phyloP scores from a whole-genome alignment of 164 flowering plant species.

The Magnolia kwangsiensis region DNA sequence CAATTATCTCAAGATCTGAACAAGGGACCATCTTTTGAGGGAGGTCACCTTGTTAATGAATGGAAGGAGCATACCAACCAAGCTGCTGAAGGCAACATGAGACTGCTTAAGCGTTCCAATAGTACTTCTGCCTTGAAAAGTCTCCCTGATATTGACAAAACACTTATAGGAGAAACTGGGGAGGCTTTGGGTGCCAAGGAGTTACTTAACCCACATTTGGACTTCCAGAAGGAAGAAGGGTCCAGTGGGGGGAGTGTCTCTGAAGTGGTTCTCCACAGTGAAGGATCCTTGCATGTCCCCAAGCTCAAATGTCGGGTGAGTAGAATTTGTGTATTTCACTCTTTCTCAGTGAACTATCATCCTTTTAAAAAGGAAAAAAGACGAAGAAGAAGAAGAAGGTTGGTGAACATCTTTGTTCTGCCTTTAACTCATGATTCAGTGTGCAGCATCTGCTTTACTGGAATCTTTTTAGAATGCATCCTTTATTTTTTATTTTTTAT shows the following conservation, averaged over 20 bases:
- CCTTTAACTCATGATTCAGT: too few species aligned
- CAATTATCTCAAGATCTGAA: constrained; percentile 24
- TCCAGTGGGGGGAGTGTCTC: constrained; percentile 11
- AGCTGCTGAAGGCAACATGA: constrained; percentile 11
- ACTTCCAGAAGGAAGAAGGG: constrained; percentile 17
- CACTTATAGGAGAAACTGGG: constrained; percentile 11
- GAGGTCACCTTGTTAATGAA: constrained; percentile 14
- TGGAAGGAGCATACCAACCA: constrained; percentile 8
- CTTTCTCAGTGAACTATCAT: too few species aligned
- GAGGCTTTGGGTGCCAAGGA: constrained; percentile 38
- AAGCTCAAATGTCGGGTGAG: constrained; percentile 36
- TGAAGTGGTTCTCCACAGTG: constrained; percentile 12
- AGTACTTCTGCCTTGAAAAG: constrained; percentile 30
- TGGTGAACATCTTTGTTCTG: too few species aligned
- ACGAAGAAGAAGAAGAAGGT: too few species aligned
- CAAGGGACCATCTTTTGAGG: constrained; percentile 25
- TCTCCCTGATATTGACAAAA: constrained; percentile 10
- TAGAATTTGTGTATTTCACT: neutral
- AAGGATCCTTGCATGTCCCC: constrained; percentile 20
- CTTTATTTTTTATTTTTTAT: too few species aligned
- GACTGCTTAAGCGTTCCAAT: constrained; percentile 26
- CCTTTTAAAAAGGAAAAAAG: too few species aligned
- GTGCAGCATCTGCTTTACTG: too few species aligned
- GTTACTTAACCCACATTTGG: constrained; percentile 45
- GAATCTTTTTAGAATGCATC: too few species aligned